Percentiles rank a stretch among this genome's conserved stretches.
Evolutionary conservation across 495 filamentous ascomycete genomes (phyloP).

Genomic region (Talaromyces liani): DNA sequence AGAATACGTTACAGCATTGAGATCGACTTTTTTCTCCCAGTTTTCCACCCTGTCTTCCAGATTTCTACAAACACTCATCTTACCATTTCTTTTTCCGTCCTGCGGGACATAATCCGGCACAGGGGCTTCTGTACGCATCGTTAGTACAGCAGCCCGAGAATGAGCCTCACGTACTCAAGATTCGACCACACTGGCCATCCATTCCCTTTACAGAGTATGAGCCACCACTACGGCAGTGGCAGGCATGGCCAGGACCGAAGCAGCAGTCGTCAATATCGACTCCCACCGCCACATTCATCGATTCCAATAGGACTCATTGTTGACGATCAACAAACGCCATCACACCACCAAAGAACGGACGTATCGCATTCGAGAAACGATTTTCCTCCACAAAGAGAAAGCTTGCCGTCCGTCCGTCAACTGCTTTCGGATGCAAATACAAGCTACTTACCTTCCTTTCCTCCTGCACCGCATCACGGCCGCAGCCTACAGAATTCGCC

Average conservation of each 20-base stretch:
- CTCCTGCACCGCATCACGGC: constrained; percentile 19
- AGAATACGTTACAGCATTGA: not conserved
- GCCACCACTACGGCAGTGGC: not conserved
- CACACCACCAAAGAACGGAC: not conserved
- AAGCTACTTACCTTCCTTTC: constrained; percentile 17
- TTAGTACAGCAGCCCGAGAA: not conserved
- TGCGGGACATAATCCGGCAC: not conserved
- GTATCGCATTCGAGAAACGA: not conserved
- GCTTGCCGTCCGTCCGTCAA: constrained; percentile 42
- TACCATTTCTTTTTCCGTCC: not conserved
- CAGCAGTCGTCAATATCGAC: constrained; percentile 11
- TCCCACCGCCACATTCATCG: constrained; percentile 40
- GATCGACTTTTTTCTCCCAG: not conserved
- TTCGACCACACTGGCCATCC: not conserved
- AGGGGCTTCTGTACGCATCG: not conserved
- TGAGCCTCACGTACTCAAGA: not conserved
- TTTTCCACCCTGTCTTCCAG: not conserved
- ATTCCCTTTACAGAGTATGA: constrained; percentile 4
- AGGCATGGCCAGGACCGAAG: constrained; percentile 2
- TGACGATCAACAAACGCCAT: not conserved
- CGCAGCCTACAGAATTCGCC: constrained; percentile 1
- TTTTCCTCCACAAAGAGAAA: not conserved
- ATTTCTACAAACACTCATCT: not conserved
- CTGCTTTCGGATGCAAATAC: constrained; percentile 23
- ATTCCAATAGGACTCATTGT: constrained; percentile 17